A percentile compares a stretch with the other conserved stretches of the same genome.
phyloP scores from a whole-genome alignment of 2,329 filamentous ascomycete species.

The Penicillium expansum region DNA sequence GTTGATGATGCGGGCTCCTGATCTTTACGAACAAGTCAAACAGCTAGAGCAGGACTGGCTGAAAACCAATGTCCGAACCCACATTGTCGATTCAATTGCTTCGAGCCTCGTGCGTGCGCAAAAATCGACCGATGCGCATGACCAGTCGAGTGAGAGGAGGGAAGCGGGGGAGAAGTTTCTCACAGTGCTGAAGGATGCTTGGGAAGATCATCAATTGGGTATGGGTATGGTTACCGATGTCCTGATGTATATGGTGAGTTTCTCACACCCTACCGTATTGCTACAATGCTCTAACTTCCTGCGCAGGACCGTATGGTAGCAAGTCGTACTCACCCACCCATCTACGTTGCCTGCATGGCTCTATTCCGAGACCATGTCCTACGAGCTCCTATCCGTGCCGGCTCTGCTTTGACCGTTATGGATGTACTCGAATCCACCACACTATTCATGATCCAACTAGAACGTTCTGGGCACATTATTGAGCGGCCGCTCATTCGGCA shows the following conservation, averaged over 20 bases:
- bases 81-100: constrained; percentile 69
- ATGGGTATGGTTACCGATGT: constrained; percentile 98
- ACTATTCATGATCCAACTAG: constrained; percentile 88
- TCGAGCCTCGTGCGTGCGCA: constrained; percentile 62
- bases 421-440: constrained; percentile 77
- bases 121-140: constrained; percentile 48
- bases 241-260: constrained; percentile 81
- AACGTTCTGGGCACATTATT: constrained; percentile 84
- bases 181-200: constrained; percentile 69
- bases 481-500: constrained; percentile 78
- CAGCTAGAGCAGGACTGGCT: constrained; percentile 82
- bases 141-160: constrained; percentile 70
- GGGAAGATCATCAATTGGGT: constrained; percentile 84
- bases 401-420: constrained; percentile 55
- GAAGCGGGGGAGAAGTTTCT: constrained; percentile 81
- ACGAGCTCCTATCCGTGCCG: constrained; percentile 52
- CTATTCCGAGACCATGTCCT: constrained; percentile 86
- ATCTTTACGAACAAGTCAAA: constrained; percentile 77
- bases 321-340: constrained; percentile 70
- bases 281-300: constrained; percentile 1
- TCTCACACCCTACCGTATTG: neutral
- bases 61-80: constrained; percentile 65
- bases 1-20: constrained; percentile 76
- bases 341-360: constrained; percentile 80
- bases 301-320: constrained; percentile 76